Conservation (phyloP, 371 early-diverging fungal species). For the Zychaea mexicana region DNA sequence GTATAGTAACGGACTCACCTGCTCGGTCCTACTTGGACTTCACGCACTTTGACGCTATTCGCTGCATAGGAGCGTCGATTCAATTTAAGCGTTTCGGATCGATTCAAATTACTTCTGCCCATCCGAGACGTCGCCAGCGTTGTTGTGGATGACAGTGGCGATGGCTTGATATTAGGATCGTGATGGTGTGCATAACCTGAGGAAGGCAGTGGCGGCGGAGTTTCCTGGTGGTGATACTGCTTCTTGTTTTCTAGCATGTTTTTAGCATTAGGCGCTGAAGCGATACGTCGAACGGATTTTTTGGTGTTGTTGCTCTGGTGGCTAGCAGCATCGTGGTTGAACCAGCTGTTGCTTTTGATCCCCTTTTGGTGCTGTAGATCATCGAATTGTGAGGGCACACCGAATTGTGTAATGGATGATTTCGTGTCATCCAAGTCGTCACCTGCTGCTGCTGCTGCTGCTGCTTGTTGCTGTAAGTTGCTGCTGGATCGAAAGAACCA, state of each 20-base stretch:
- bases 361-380: constrained; percentile 17
- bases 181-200: too few species aligned
- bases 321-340: neutral
- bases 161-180: neutral
- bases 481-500: constrained; percentile 7
- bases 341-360: constrained; percentile 24
- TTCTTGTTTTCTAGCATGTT: constrained; percentile 18
- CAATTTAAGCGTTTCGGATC: constrained; percentile 1
- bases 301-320: constrained; percentile 2
- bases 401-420: neutral
- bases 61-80: constrained; percentile 73
- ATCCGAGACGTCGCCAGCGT: constrained; percentile 5
- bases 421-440: neutral
- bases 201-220: constrained; percentile 8
- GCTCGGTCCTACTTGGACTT: constrained; percentile 82
- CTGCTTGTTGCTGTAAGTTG: neutral
- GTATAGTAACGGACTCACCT: constrained; percentile 36
- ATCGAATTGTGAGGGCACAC: constrained; percentile 16
- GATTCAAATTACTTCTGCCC: neutral
- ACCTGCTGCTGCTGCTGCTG: neutral
- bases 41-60: constrained; percentile 78
- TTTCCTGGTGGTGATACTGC: too few species aligned
- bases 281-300: constrained; percentile 36
- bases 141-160: constrained; percentile 9
- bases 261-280: constrained; percentile 42